Base-by-base conservation (phyloP, 805 yeast genomes). In the Pichia scutulata region DNA sequence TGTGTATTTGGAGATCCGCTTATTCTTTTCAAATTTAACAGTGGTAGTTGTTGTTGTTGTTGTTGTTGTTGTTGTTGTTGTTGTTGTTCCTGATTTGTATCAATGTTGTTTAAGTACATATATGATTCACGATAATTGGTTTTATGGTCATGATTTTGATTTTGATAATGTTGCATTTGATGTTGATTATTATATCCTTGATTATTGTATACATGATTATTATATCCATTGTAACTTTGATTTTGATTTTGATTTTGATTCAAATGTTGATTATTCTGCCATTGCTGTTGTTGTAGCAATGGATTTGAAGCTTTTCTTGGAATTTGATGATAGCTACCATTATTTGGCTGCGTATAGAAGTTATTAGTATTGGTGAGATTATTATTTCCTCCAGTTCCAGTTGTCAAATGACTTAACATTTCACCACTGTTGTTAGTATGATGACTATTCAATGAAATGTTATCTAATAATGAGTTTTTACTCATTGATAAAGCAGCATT, bases 1-100 rank as follows among this genome's bases (percentile, higher is more conserved):
- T 44, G 22, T n/a, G 41, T n/a, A 21, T 22, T 21, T 25, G 50
- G 47, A 12, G 46, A 39, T 37, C 43, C 41, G 33, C 46, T 49
- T 8, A 43, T 37, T 26, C 42, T 26, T 33, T n/a, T 39, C 26
- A 41, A 19, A 12, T 39, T 26, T 25, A 41, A 41, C 41, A 44
- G 52, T 24, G 47, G 51, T 19, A 19, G 41, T 30, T 42, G 48
- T 19, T 28, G 49, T 23, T 44, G 50, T 26, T 45, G 48, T 21
- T 51, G 58, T 18, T 44, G 50, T 26, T 45, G 48, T 21, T 51
- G 58, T 18, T 47, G 51, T n/a, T 46, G 52, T 8, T 39, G 49
- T 21, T 46, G 51, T 8, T 39, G 49, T 26, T 3, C 16, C n/a
- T 40, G 49, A 13, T 21, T 43, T 7, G 33, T 41, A 28, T 40